Evolutionary conservation across 257 asterid genomes (phyloP), one percentile per base, ranked within the genome.

Genomic region (Rauvolfia tetraphylla): DNA sequence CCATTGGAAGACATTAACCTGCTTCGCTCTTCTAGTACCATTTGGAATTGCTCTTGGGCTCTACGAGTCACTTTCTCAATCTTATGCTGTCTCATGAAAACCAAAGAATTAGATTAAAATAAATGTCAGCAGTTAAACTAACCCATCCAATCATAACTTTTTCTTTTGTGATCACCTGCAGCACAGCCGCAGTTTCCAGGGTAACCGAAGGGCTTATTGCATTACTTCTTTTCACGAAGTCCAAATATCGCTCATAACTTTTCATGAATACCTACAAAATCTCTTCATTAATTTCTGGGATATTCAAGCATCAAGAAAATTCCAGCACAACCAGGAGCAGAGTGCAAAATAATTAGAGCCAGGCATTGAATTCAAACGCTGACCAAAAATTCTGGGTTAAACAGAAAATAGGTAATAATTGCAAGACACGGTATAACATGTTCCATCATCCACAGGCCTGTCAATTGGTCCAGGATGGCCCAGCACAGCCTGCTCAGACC

Each of bases 11-110:
- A 63, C 57, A 56, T 33, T 70, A 57, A 95, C 99, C 99, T 90
- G 97, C 95, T 91, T 83, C 90, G 99, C 87, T 93, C 97, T 87
- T 95, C 96, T 59, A 95, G 84, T 65, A 90, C 99, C 97, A 93
- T 91, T 79, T 95, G 99, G 82, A 95, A 87, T 83, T 95, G 99
- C 86, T 95, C 99, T 83, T 95, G 99, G 71, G 99, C 99, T 88
- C 88, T 90, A 77, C 97, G 92, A 71, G 98, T 95, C 84, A 95
- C 97, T 83, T 87, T 91, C 85, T 91, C 99, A 85, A 95, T 86
- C 84, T 90, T 95, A 78, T 93, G 88, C 99, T 95, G 98, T 79
- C 78, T 57, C 75, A 79, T 80, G 58, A 71, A 73, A 59, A 69
- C 49, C 76, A 75, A 82, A 81, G 54, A 79, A 75, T 90, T 81